Base-by-base conservation (phyloP, 2,329 filamentous ascomycete genomes). In the Cercospora beticola region DNA sequence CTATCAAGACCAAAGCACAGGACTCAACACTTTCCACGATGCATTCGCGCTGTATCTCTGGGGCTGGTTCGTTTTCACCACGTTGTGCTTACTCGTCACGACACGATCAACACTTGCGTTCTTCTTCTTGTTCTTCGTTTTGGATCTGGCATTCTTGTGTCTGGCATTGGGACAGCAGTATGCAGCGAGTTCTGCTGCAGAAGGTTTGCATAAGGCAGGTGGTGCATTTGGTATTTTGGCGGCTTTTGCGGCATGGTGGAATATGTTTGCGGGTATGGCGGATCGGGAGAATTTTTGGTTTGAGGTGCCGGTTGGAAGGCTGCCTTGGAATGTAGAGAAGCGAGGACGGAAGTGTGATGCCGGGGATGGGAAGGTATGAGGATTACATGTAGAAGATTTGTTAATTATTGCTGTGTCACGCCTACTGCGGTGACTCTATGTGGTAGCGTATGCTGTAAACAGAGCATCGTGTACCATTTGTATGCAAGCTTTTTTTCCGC, bases 21-120 rank as follows among this genome's bases (percentile, higher is more conserved):
- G 81, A 28, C 82, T n/a, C 9, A 69, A 64, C 5, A 64, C 83
- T 71, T 84, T 86, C 68, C 78, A 85, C 62, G 87, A 89, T 59
- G 89, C 88, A 0, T 82, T 94, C 65, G 91, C 89, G 66, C 88
- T 94, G 78, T 94, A 91, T 85, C 83, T 94, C 67, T 88, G 87
- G 82, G 85, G 90, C 79, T 94, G 92, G 92, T 93, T 92, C 83
- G 92, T 94, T 82, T 94, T 94, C 83, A 94, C 91, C 63, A 90
- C 88, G 66, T 81, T 94, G 68, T 79, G 94, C 71, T 83, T 93
- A 46, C 75, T 94, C 68, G 90, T 89, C 84, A 94, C 92, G 9
- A 83, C 94, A 63, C 87, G 88, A 70, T 94, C 91, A 12, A 93
- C 90, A 56, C 84, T 93, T 74, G 90, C 91, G 73, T 93, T 94